Conservation (phyloP, 345 rosid genomes). For the Erucastrum elatum region DNA sequence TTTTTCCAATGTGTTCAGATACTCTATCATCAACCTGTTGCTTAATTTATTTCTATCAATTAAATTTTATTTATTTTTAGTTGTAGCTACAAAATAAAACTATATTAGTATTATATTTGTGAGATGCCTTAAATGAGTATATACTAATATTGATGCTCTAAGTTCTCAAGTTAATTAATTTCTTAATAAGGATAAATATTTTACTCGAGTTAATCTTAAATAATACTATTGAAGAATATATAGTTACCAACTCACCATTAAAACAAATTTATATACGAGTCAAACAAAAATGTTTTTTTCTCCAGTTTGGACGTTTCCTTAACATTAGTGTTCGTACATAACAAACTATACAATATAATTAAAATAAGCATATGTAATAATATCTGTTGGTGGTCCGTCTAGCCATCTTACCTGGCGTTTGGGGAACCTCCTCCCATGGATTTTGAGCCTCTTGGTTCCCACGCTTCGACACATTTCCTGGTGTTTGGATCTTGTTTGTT, state of each 20-base stretch:
- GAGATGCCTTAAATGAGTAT: not conserved
- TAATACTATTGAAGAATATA: not conserved
- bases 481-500: slow-evolving; percentile 25
- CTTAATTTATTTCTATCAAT: no score
- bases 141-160: not conserved
- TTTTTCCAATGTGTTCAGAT: no score
- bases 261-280: not conserved
- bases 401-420: not conserved
- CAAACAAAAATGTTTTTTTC: slow-evolving; percentile 15
- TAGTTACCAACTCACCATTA: not conserved
- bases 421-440: slow-evolving; percentile 12
- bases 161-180: not conserved
- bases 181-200: not conserved
- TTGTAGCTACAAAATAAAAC: not conserved
- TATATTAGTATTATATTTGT: not conserved
- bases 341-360: not conserved
- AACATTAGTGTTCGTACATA: not conserved
- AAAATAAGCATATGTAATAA: not conserved
- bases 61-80: no score
- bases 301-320: not conserved
- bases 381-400: not conserved
- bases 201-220: not conserved
- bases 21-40: no score
- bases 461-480: slow-evolving; percentile 11
- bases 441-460: slow-evolving; percentile 12